Evolutionary conservation across 2,329 filamentous ascomycete genomes (phyloP), one percentile per base, ranked within the genome.

Genomic region (Bisporella sp.): DNA sequence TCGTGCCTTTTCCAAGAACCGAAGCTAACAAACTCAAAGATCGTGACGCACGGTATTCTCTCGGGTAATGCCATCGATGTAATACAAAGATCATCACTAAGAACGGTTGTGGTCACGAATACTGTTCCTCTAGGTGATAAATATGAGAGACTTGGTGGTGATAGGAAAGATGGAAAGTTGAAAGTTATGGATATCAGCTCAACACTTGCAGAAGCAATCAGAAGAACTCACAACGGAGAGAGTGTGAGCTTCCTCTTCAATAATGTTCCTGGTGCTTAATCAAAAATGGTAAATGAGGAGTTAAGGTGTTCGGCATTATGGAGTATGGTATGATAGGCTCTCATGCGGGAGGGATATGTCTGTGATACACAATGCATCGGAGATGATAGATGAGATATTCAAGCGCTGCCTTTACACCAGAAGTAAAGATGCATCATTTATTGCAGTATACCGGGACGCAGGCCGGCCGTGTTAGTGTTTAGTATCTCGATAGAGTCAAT

Each of bases 11-110:
- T 21, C 21, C 21, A 21, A 37, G n/a, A 9, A 37, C 35, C 8
- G 35, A 37, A 37, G 8, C 35, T 37, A 37, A 37, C 35, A 37
- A 9, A 37, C 8, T n/a, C n/a, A n/a, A 9, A 37, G 35, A 95
- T 97, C 58, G 93, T 97, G 52, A 96, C 92, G 1, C 92, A 96
- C 66, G 91, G 90, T 35, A 95, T 96, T 52, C 73, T 97, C 47
- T 90, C 85, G 57, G 91, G 90, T 46, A 89, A 87, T 59, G 91
- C 91, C 41, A 92, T 95, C 51, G 85, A 95, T 62, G 62, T 58
- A 1, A 44, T 62, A 69, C 95, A 95, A 69, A 78, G 79, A 58
- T 89, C 87, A 63, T 78, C 82, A 65, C 72, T 95, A 58, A 82
- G 80, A 59, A 83, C 85, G 61, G 73, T 96, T 37, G 89, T 96